Conservation (phyloP, 257 asterid species). For the Coffea canephora region DNA sequence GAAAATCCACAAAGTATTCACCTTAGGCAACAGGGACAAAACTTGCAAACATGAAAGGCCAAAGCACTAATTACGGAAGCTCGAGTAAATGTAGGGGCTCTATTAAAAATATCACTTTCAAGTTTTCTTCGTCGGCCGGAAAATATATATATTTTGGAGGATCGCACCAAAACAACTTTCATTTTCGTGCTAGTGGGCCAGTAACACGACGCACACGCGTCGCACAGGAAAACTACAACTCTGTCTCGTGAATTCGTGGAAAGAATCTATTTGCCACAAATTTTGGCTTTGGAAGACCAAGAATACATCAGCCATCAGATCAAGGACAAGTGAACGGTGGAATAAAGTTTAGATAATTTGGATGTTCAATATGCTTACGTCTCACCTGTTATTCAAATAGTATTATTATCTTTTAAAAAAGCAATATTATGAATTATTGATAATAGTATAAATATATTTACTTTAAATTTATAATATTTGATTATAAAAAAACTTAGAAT, state of each 20-base stretch:
- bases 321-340: constrained; percentile 38
- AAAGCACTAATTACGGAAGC: constrained; percentile 1
- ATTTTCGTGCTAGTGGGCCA: constrained; percentile 33
- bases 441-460: too few relatives aligned
- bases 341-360: background rate
- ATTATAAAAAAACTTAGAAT: too few relatives aligned
- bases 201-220: constrained; percentile 43
- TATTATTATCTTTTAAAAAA: too few relatives aligned
- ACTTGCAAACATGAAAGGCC: background rate
- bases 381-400: constrained; percentile 29
- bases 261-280: background rate
- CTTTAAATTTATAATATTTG: too few relatives aligned
- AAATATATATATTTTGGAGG: constrained; percentile 15
- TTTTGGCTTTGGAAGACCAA: background rate
- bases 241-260: background rate
- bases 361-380: constrained; percentile 35
- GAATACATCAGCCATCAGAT: background rate
- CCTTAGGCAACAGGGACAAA: background rate
- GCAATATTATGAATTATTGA: background rate
- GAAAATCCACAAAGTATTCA: background rate
- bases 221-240: background rate
- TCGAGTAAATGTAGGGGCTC: constrained; percentile 17
- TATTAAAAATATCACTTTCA: constrained; percentile 23
- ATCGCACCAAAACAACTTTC: constrained; percentile 28
- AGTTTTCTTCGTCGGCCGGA: constrained; percentile 43